These are phyloP conservation scores for Neurospora hispaniola DNA, from an alignment of 495 filamentous ascomycete genomes.

Conservation along the genomic window DNA sequence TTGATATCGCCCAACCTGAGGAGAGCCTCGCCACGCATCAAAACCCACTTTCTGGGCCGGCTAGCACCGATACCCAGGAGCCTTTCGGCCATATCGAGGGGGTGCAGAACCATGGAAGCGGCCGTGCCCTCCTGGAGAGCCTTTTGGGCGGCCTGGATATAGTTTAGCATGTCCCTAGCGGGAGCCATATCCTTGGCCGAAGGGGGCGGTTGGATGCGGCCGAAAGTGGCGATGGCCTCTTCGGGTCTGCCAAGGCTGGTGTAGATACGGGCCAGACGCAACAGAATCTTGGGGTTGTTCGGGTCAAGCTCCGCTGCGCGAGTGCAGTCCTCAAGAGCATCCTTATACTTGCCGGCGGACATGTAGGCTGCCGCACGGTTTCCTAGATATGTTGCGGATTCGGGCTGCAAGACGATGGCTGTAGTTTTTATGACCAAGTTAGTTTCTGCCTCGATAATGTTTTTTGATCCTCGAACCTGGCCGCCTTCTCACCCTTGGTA, in stretches of 20 bases:
- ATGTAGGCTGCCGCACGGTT: conserved; percentile 94
- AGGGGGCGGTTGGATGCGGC: conserved; percentile 60
- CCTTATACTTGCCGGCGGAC: conserved; percentile 61
- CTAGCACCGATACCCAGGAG: conserved; percentile 60
- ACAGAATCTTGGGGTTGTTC: conserved; percentile 71
- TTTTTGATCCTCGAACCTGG: neutral
- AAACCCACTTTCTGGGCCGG: conserved; percentile 81
- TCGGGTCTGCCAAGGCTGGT: conserved; percentile 73
- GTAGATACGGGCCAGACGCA: conserved; percentile 81
- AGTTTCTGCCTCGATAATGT: neutral
- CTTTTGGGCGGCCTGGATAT: conserved; percentile 71
- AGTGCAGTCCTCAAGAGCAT: conserved; percentile 78
- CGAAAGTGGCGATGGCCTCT: conserved; percentile 74
- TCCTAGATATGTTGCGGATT: conserved; percentile 78
- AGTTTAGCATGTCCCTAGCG: conserved; percentile 72
- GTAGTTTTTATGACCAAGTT: conserved; percentile 10
- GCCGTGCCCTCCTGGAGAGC: conserved; percentile 58
- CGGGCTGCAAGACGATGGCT: conserved; percentile 76
- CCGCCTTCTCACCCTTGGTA: conserved; percentile 59
- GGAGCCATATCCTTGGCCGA: conserved; percentile 71
- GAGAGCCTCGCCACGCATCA: conserved; percentile 89
- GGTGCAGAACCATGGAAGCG: conserved; percentile 85
- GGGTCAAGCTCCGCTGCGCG: conserved; percentile 72
- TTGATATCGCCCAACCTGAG: conserved; percentile 87
- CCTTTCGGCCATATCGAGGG: conserved; percentile 78